Percentiles rank a stretch among this genome's conserved stretches.
Conservation (phyloP, 2,329 filamentous ascomycete species). For the Ophiostoma sp. region DNA sequence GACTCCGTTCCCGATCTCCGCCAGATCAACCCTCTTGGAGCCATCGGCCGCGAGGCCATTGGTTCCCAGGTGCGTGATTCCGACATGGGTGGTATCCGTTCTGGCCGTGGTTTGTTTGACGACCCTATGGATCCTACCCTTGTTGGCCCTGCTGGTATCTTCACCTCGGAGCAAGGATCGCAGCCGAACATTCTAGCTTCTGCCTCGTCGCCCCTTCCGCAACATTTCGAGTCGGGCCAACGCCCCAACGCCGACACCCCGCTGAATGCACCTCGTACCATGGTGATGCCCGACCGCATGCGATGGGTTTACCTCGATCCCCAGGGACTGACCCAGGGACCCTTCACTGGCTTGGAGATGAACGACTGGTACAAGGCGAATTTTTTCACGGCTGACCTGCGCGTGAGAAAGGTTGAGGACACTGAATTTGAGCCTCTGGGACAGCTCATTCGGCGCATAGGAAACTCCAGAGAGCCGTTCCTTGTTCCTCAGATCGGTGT, state of each 20-base stretch:
- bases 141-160: slow-evolving; percentile 14
- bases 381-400: slow-evolving; percentile 91
- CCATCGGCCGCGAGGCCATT: slow-evolving; percentile 65
- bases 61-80: slow-evolving; percentile 55
- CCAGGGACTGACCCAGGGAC: slow-evolving; percentile 86
- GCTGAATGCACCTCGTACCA: slow-evolving; percentile 68
- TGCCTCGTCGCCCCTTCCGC: slow-evolving; percentile 23
- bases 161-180: slow-evolving; percentile 30
- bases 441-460: slow-evolving; percentile 91
- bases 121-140: slow-evolving; percentile 26
- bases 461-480: slow-evolving; percentile 96
- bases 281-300: slow-evolving; percentile 99
- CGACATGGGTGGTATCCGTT: slow-evolving; percentile 57
- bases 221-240: slow-evolving; percentile 38
- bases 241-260: slow-evolving; percentile 52
- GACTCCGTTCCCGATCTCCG: slow-evolving; percentile 62
- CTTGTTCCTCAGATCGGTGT: slow-evolving; percentile 96
- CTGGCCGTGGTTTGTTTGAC: slow-evolving; percentile 38
- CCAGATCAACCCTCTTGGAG: slow-evolving; percentile 62
- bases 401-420: slow-evolving; percentile 94
- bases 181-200: slow-evolving; percentile 34
- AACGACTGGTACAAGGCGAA: slow-evolving; percentile 99
- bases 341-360: slow-evolving; percentile 97
- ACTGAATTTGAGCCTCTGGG: slow-evolving; percentile 91
- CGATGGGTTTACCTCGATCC: slow-evolving; percentile 98